Evolutionary conservation across 305 asterid genomes (phyloP), one percentile per base, ranked within the genome.

Genomic region (Rubia tinctorum): DNA sequence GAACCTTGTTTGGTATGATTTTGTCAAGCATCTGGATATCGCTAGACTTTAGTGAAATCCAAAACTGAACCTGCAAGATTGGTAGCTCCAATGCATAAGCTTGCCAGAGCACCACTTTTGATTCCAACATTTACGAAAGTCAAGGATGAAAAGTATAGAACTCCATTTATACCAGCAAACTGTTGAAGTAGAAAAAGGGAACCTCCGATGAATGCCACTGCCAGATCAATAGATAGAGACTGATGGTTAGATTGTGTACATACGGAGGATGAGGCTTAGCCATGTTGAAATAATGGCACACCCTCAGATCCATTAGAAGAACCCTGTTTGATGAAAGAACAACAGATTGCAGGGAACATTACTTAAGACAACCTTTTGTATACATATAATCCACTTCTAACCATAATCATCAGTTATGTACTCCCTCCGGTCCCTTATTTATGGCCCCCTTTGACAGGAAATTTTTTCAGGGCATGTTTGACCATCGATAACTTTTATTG

Each of bases 171-270:
- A 40, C 96, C 97, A 66, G 98, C 88, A 74, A 92, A 85, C 71
- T 92, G 98, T 79, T 90, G 98, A 77, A 92, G 87, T 55, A 88
- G 81, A 71, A 90, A 92, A 71, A 92, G 95, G 67, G 90, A 68
- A 67, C 97, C 98, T 80, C 98, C 98, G 68, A 86, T 84, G 62
- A 83, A 76, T 49, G 98, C 97, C 83, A 86, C 97, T 92, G 91
- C 85, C 75, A 88, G 71, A 56, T 75, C 74, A 18, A 76, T 80
- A 60, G 23, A 66, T 58, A 63, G 13, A 42, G 23, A 76, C 39
- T 13, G 12, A 49, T 61, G 27, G 62, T 75, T 47, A 71, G 39
- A 45, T 69, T 39, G 39, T 17, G 45, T 1, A 8, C 49, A 68
- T 55, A 8, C 45, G 25, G 6, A 17, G 49, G 13, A 55, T n/a